Percentiles rank a stretch among this genome's conserved stretches.
phyloP scores from a whole-genome alignment of 108 stramenopile genomes.

The Licmophora abbreviata region DNA sequence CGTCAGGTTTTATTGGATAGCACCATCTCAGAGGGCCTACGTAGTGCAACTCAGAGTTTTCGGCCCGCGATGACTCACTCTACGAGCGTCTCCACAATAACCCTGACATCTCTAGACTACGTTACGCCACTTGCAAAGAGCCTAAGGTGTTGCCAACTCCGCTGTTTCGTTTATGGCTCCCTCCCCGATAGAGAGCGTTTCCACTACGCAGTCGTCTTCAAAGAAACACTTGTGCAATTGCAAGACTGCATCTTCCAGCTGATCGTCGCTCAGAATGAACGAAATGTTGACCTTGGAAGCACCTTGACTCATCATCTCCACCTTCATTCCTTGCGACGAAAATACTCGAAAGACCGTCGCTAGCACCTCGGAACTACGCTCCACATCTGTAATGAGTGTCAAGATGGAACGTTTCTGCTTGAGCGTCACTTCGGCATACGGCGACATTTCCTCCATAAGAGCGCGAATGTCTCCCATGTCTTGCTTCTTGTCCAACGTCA shows the following conservation, averaged over 20 bases:
- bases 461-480: constrained; percentile 29
- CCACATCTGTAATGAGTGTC: constrained; percentile 91
- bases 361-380: constrained; percentile 79
- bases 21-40: too few species aligned
- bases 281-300: constrained; percentile 96
- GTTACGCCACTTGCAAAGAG: too few species aligned
- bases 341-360: constrained; percentile 91
- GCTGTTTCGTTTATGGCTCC: too few species aligned
- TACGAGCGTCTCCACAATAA: too few species aligned
- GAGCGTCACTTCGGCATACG: constrained; percentile 63
- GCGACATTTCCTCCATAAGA: constrained; percentile 41
- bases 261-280: constrained; percentile 66
- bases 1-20: too few species aligned
- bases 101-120: too few species aligned
- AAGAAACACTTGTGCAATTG: constrained; percentile 85
- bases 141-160: too few species aligned
- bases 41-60: too few species aligned
- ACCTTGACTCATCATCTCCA: constrained; percentile 91
- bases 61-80: too few species aligned
- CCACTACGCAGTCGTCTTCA: constrained; percentile 50
- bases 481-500: constrained; percentile 94
- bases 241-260: constrained; percentile 68
- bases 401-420: constrained; percentile 70
- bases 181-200: too few species aligned
- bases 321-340: constrained; percentile 56